Evolutionary conservation across 2,329 filamentous ascomycete genomes (phyloP), one percentile per base, ranked within the genome.

Genomic region (Alternaria burnsii): DNA sequence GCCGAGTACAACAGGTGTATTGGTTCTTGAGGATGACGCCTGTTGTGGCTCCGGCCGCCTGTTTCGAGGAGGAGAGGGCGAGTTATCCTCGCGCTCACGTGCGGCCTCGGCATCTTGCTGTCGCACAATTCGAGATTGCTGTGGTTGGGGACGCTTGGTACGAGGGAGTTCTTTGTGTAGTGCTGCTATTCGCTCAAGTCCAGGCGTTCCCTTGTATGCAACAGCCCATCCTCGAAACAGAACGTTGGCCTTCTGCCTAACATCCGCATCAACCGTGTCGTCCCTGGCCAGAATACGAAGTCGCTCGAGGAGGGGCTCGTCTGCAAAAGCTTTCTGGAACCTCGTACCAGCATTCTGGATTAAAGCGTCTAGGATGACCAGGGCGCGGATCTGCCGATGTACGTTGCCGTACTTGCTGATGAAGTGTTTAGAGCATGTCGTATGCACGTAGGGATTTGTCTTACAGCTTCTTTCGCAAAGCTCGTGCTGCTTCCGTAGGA

Each of bases 401-500:
- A 92, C 85, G 73, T 89, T 97, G 71, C 95, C 95, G 80, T 99
- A 98, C 82, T 99, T 99, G 38, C 88, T 90, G 43, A 6, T 11
- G 1, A 20, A 2, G n/a, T 8, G 46, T 76, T 52, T 52, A 77
- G 46, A 55, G 4, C 18, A 34, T 46, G 12, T 63, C 30, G 30
- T 16, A n/a, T 12, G 2, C 20, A 11, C 5, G 30, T 20, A 12
- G 0, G 4, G 11, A 44, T n/a, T 14, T 18, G 9, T 77, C 87
- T 74, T 78, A 89, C 85, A 99, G 87, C 83, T 98, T 98, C 87
- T 99, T 99, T 62, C 95, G 89, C 71, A 99, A 87, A 48, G 95
- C 94, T 74, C 95, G 88, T 55, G 94, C 93, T 60, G 94, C 94
- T 82, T 99, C 95, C 12, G 88, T 87, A 2, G 95, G 93, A 0